Percentiles rank a stretch among this genome's conserved stretches.
Evolutionary conservation across 2,329 filamentous ascomycete species (phyloP).

Genomic region (Claviceps africana): DNA sequence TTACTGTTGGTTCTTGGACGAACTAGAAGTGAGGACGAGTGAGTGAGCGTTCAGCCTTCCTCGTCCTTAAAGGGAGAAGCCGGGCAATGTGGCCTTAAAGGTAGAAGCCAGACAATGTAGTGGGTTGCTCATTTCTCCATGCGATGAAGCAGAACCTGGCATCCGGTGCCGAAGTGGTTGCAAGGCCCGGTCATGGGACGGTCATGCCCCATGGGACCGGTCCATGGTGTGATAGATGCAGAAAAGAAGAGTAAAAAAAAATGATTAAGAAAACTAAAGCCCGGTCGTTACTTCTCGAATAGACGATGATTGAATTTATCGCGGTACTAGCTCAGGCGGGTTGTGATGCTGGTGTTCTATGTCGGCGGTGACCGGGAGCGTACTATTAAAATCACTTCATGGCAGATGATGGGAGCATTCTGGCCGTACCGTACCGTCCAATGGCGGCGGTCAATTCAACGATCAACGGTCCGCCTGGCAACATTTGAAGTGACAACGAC

Average conservation of each 20-base stretch:
- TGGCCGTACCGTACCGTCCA: no score
- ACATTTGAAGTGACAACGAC: no score
- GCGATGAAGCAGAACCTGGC: conserved; percentile 4
- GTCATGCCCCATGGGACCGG: conserved; percentile 17
- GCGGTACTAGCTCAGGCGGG: background rate
- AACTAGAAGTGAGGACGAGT: background rate
- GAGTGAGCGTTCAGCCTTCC: conserved; percentile 1
- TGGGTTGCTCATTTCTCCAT: conserved; percentile 14
- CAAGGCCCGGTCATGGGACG: conserved; percentile 14
- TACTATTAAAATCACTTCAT: no score
- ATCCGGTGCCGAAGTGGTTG: conserved; percentile 15
- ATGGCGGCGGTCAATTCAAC: no score
- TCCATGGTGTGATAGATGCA: conserved; percentile 7
- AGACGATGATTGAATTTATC: conserved; percentile 41
- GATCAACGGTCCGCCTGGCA: no score
- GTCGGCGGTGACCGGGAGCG: background rate
- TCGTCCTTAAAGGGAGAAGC: background rate
- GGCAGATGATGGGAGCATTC: no score
- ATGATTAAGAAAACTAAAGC: background rate
- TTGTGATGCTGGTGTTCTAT: background rate
- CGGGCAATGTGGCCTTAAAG: conserved; percentile 8
- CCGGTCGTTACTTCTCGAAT: conserved; percentile 13
- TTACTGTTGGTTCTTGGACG: conserved; percentile 16
- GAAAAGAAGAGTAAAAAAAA: background rate
- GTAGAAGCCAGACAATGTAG: conserved; percentile 8